Evolutionary conservation across 305 asterid species (phyloP).

Genomic region (Nicotiana rustica): DNA sequence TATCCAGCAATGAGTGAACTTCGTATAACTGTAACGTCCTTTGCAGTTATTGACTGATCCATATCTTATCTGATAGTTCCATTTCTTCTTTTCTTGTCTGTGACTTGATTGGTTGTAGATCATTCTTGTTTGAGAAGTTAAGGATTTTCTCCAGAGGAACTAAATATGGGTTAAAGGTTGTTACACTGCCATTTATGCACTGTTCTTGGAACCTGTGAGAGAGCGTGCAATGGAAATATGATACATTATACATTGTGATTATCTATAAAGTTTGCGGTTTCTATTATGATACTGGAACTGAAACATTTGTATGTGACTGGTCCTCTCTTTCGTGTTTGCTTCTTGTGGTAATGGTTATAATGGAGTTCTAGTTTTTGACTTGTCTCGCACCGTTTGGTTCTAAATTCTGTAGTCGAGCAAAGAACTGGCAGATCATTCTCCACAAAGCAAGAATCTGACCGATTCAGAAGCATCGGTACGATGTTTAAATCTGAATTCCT

Average conservation of each 20-base stretch:
- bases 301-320: conserved; percentile 73
- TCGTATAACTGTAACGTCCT: neutral
- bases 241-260: neutral
- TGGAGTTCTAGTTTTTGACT: conserved; percentile 40
- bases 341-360: conserved; percentile 66
- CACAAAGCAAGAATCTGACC: conserved; percentile 43
- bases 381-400: neutral
- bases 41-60: neutral
- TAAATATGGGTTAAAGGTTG: neutral
- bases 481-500: too few species aligned
- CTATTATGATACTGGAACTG: conserved; percentile 71
- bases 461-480: conserved; percentile 27
- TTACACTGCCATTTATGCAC: neutral
- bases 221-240: neutral
- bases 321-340: conserved; percentile 79
- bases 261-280: neutral
- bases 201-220: neutral
- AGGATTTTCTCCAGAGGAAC: neutral
- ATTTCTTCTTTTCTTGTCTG: neutral
- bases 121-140: neutral
- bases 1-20: neutral
- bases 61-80: neutral
- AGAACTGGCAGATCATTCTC: conserved; percentile 30
- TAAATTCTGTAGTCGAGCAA: conserved; percentile 25
- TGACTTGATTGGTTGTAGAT: too few species aligned